Conservation (phyloP, 1,284 basidiomycete species). For the Cryptococcus wingfieldii region DNA sequence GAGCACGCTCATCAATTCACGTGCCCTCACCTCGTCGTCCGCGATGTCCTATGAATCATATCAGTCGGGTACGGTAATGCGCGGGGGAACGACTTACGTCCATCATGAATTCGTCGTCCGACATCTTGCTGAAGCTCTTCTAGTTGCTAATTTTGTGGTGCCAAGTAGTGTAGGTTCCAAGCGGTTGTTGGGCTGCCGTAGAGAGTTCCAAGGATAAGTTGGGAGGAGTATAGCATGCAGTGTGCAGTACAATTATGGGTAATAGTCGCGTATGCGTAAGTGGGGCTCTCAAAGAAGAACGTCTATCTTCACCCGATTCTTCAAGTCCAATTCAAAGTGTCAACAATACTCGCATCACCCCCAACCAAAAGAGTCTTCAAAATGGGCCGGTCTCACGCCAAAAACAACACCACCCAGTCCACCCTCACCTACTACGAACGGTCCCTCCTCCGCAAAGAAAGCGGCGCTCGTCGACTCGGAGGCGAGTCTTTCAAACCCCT, state of each 20-base stretch:
- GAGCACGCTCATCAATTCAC: background rate
- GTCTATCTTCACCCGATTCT: background rate
- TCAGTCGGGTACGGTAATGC: constrained; percentile 13
- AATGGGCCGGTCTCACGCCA: constrained; percentile 30
- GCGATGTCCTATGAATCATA: constrained; percentile 38
- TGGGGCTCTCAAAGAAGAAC: no score
- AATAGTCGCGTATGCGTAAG: no score
- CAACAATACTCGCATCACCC: background rate
- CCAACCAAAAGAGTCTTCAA: background rate
- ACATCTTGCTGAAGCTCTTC: constrained; percentile 30
- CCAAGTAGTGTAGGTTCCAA: no score
- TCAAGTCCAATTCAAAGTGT: no score
- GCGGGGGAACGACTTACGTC: constrained; percentile 31
- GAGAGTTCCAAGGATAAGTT: no score
- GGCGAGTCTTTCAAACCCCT: constrained; percentile 85
- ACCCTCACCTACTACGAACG: constrained; percentile 48
- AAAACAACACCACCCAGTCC: constrained; percentile 46
- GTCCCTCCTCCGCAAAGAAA: constrained; percentile 37
- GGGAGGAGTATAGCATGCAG: no score
- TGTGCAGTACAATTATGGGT: no score
- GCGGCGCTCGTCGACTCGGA: constrained; percentile 65
- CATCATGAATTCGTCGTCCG: constrained; percentile 52
- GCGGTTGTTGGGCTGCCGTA: no score
- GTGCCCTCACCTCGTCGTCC: constrained; percentile 46
- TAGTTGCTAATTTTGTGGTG: no score